These are phyloP conservation scores for Croton laevigatus DNA, from an alignment of 441 rosid species.

Conservation along the genomic window DNA sequence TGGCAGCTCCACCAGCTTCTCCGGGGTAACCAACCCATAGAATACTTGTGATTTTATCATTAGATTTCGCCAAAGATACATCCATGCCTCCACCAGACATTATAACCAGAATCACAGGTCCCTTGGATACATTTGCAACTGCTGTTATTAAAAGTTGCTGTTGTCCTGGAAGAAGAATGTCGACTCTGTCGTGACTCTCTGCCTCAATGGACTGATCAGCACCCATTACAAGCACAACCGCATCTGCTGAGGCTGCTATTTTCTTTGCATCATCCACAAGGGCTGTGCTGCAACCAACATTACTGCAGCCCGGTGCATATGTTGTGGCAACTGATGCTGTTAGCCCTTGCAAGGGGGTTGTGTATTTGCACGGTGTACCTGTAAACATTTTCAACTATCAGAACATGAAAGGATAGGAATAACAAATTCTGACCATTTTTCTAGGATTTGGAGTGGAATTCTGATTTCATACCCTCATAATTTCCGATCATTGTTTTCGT, in stretches of 20 bases:
- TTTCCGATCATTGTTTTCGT: constrained; percentile 91
- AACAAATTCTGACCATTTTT: neutral
- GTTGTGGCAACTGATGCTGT: constrained; percentile 52
- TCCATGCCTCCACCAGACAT: constrained; percentile 95
- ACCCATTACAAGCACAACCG: constrained; percentile 68
- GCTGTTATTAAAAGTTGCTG: constrained; percentile 55
- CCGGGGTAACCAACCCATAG: constrained; percentile 95
- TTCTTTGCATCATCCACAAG: constrained; percentile 51
- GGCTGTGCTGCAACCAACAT: constrained; percentile 54
- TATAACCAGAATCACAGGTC: constrained; percentile 74
- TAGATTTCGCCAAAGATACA: constrained; percentile 55
- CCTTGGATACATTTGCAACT: constrained; percentile 69
- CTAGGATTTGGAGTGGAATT: neutral
- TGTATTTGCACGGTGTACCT: constrained; percentile 80
- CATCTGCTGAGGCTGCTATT: constrained; percentile 58
- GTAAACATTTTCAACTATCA: neutral
- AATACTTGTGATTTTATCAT: constrained; percentile 58
- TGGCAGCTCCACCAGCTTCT: constrained; percentile 86
- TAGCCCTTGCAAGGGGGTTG: constrained; percentile 74
- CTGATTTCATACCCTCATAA: constrained; percentile 50
- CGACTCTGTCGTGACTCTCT: constrained; percentile 53
- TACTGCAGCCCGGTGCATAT: constrained; percentile 54
- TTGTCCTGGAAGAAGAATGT: constrained; percentile 67
- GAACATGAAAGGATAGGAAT: neutral
- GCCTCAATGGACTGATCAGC: constrained; percentile 66